Conservation (phyloP, 208 protist species). For the Zelonia costaricensis region DNA sequence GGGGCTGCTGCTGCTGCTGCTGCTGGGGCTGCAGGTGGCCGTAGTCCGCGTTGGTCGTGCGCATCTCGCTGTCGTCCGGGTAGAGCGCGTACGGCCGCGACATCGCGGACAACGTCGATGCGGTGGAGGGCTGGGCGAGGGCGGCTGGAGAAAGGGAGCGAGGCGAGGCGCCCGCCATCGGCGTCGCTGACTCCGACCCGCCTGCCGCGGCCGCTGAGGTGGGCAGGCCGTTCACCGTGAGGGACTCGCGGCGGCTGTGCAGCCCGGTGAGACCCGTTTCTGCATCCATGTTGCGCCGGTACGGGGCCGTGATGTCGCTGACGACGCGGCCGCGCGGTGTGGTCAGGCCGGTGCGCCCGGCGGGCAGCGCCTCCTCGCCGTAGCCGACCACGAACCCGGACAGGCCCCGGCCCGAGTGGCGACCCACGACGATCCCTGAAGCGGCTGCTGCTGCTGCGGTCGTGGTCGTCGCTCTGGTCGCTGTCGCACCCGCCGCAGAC, state of each 20-base stretch:
- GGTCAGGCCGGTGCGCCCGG: conserved; percentile 13
- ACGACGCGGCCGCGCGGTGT: conserved; percentile 21
- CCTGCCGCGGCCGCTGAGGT: neutral
- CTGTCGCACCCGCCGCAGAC: too few relatives aligned
- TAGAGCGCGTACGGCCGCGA: too few relatives aligned
- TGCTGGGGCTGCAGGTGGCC: too few relatives aligned
- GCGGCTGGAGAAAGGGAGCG: too few relatives aligned
- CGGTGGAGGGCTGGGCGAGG: too few relatives aligned
- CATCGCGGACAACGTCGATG: too few relatives aligned
- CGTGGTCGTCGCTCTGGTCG: too few relatives aligned
- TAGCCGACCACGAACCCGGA: conserved; percentile 22
- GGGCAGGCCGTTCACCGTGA: conserved; percentile 8
- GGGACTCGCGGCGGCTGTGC: conserved; percentile 11
- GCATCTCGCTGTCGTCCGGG: too few relatives aligned
- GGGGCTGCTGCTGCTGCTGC: too few relatives aligned
- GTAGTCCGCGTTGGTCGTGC: too few relatives aligned
- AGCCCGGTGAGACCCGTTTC: conserved; percentile 16
- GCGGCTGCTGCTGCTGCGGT: too few relatives aligned
- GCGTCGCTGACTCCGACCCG: neutral
- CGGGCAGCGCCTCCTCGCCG: conserved; percentile 15
- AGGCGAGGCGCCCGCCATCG: neutral
- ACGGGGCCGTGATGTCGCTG: conserved; percentile 30
- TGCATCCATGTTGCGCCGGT: conserved; percentile 21
- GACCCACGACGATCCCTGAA: neutral
- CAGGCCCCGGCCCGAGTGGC: conserved; percentile 10